Evolutionary conservation across 352 stramenopile genomes (phyloP).

Genomic region (Globisporangium nodosum): DNA sequence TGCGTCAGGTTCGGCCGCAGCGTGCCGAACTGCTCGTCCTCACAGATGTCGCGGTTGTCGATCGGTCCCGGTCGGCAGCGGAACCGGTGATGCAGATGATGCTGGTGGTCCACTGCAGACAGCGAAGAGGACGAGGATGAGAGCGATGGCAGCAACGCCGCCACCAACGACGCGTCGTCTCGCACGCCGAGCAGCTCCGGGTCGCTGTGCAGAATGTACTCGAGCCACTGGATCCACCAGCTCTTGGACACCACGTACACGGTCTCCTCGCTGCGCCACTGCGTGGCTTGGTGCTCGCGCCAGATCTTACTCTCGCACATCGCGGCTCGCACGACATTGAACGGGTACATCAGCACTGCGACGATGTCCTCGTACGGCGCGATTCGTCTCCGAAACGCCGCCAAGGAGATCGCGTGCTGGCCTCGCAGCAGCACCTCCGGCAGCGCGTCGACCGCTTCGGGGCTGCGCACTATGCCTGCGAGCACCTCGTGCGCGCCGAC

Average conservation of each 20-base stretch:
- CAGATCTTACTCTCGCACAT: constrained; percentile 41
- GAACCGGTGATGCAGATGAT: constrained; percentile 12
- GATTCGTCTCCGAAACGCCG: constrained; percentile 25
- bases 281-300: constrained; percentile 21
- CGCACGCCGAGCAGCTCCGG: constrained; percentile 1
- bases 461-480: constrained; percentile 12
- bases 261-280: constrained; percentile 40
- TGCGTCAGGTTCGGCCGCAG: constrained; percentile 26
- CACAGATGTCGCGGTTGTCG: constrained; percentile 33
- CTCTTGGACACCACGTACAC: constrained; percentile 39
- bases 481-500: constrained; percentile 15
- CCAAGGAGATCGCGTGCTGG: constrained; percentile 12
- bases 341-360: constrained; percentile 42
- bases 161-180: constrained; percentile 2
- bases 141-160: background rate
- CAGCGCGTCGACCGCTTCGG: constrained; percentile 11
- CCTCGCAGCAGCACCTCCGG: constrained; percentile 19
- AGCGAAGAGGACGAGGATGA: background rate
- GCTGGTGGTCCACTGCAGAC: background rate
- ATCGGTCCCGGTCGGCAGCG: constrained; percentile 38
- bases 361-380: constrained; percentile 27
- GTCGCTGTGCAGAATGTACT: constrained; percentile 21
- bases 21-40: constrained; percentile 29
- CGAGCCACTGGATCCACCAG: constrained; percentile 63
- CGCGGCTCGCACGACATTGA: constrained; percentile 41